phyloP scores from a whole-genome alignment of 2,329 filamentous ascomycete genomes.

The Torrubiellomyces zombiae region DNA sequence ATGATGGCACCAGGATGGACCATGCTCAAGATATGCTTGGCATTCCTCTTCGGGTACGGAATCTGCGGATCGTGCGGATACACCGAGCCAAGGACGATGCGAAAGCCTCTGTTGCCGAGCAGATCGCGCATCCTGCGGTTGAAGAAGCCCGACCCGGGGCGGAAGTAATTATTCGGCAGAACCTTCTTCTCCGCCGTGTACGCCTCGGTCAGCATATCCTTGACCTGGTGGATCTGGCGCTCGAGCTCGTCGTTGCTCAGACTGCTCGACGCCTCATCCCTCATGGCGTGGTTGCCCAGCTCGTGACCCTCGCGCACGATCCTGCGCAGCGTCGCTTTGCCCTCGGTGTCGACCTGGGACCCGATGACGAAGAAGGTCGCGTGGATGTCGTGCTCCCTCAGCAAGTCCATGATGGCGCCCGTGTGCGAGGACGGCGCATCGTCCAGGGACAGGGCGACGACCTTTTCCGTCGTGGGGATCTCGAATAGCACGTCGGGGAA shows the following conservation, averaged over 20 bases:
- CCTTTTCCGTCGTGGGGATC: constrained; percentile 37
- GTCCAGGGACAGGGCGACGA: constrained; percentile 74
- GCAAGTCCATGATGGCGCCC: constrained; percentile 46
- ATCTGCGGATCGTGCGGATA: constrained; percentile 92
- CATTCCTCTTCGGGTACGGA: constrained; percentile 49
- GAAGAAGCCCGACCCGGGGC: constrained; percentile 76
- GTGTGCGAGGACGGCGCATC: constrained; percentile 68
- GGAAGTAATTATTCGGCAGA: constrained; percentile 50
- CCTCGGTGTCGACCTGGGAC: constrained; percentile 47
- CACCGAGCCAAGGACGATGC: constrained; percentile 63
- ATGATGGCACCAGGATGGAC: constrained; percentile 60
- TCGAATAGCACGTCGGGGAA: constrained; percentile 74
- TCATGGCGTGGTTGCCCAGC: constrained; percentile 79
- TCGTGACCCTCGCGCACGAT: constrained; percentile 49
- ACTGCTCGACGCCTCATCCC: constrained; percentile 57
- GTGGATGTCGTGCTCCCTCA: constrained; percentile 48
- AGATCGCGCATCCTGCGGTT: constrained; percentile 49
- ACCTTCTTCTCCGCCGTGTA: constrained; percentile 30
- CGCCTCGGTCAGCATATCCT: constrained; percentile 38
- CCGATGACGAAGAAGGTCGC: constrained; percentile 89
- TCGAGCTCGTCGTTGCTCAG: constrained; percentile 43
- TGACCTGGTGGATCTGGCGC: constrained; percentile 47
- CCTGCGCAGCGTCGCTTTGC: constrained; percentile 35
- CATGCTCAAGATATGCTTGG: constrained; percentile 67
- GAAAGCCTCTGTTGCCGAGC: constrained; percentile 45